Evolutionary conservation across 1,284 basidiomycete genomes (phyloP), one percentile per base, ranked within the genome.

Genomic region (Ustilago xerochloae): DNA sequence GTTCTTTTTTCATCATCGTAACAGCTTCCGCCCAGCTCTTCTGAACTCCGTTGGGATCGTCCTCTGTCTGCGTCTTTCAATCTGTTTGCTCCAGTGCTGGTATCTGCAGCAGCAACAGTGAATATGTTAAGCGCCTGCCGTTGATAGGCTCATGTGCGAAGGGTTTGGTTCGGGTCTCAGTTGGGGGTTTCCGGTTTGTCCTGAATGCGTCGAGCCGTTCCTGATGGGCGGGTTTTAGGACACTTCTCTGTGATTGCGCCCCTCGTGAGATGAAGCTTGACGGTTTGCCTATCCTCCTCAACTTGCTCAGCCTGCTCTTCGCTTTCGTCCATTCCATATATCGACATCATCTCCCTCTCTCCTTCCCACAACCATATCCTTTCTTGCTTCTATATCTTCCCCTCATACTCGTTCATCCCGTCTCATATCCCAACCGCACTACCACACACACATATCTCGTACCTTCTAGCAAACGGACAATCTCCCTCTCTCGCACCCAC

Each of bases 161-260:
- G 53, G 35, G 33, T 36, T 58, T 43, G 12, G 41, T 18, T 46
- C 30, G 12, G 46, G 46, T 50, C 47, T 50, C 55, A 43, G 10
- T 35, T 22, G 43, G 6, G 43, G 20, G 32, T 15, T 30, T 47
- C 26, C 38, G 46, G 46, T 43, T 45, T 45, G 12, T 30, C n/a
- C 26, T 28, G 35, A 49, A 29, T 51, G 43, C 35, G 54, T 26
- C 35, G 22, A 57, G 49, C 48, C n/a, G 30, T 48, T 36, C 48
- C 48, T 57, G 46, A 26, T 32, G 39, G 22, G 39, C 54, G 28
- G 59, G 29, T 50, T 68, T 59, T 63, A 68, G 65, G 65, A 55
- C 55, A 30, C 58, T 45, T 20, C 35, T 57, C 58, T 47, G 33
- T 16, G 45, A 28, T 30, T 26, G 39, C n/a, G 35, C 56, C 41